Evolutionary conservation across 208 protist genomes (phyloP).

Genomic region (Phytomonas sp.): DNA sequence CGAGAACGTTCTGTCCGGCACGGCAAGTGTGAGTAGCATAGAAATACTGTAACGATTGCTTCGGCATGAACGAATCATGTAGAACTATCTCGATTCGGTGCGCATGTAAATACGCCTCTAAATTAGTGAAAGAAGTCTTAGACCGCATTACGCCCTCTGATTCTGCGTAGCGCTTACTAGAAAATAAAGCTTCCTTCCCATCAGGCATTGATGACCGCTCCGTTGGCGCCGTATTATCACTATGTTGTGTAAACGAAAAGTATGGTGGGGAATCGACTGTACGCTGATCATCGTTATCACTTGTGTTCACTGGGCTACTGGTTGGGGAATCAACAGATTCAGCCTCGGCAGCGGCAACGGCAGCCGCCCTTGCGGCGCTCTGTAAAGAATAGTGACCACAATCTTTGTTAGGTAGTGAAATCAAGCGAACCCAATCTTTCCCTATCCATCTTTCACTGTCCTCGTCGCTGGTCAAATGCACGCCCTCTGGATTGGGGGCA

Average conservation of each 20-base stretch:
- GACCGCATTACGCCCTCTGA: neutral
- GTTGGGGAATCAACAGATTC: neutral
- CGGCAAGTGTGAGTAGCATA: slow-evolving; percentile 35
- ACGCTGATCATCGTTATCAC: neutral
- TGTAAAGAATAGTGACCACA: neutral
- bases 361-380: neutral
- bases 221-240: neutral
- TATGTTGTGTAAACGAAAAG: neutral
- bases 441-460: neutral
- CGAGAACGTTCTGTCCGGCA: slow-evolving; percentile 23
- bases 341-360: neutral
- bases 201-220: neutral
- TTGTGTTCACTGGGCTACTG: neutral
- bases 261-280: neutral
- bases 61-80: slow-evolving; percentile 44
- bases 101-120: slow-evolving; percentile 24
- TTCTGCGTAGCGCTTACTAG: neutral
- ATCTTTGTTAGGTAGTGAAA: neutral
- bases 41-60: slow-evolving; percentile 52
- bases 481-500: neutral
- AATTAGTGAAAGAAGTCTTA: slow-evolving; percentile 11
- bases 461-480: neutral
- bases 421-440: neutral
- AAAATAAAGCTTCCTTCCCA: neutral
- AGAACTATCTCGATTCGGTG: slow-evolving; percentile 42